Evolutionary conservation across 2,329 filamentous ascomycete species (phyloP), one percentile per base, ranked within the genome.

Genomic region (Diaporthe sp.): DNA sequence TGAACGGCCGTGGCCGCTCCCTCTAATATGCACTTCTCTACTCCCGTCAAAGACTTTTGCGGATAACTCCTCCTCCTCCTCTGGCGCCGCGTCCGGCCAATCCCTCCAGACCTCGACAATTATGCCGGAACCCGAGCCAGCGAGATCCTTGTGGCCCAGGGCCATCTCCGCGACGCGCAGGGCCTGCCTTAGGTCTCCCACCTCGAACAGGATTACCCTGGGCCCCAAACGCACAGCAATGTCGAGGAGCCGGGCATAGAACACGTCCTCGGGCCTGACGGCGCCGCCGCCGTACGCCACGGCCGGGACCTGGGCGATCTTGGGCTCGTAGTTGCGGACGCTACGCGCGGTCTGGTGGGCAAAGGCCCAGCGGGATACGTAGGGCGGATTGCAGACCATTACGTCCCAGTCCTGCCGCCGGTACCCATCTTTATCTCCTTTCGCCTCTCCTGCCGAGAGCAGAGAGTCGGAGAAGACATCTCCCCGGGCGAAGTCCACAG

Each of bases 381-480:
- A 98, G 0, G 97, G 97, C 22, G 97, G 97, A 81, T 99, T 99
- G 1, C 94, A 94, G 49, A 97, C 90, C 1, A 99, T 84, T 5
- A 98, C 85, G 77, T 97, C 92, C 80, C 82, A 89, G 72, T 39
- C 20, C 25, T 22, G 12, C 39, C 4, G 34, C 61, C 25, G 28
- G 34, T 20, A 34, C 68, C 17, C 17, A 12, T 42, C 70, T 12
- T 75, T 57, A 5, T 60, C 2, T 85, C 22, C 39, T 10, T 25
- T 31, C 15, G 67, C 13, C 58, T 20, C 51, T 20, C 8, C 28
- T 15, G 22, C 20, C 3, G 49, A 57, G 7, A 75, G 15, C 20
- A 75, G 22, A 25, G 79, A 80, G 22, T 87, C 83, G 9, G 82
- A 80, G 76, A 91, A 91, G 20, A 92, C 82, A 75, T 92, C 77